Conservation (phyloP, 2,329 filamentous ascomycete species). For the Trichoderma endophyticum region DNA sequence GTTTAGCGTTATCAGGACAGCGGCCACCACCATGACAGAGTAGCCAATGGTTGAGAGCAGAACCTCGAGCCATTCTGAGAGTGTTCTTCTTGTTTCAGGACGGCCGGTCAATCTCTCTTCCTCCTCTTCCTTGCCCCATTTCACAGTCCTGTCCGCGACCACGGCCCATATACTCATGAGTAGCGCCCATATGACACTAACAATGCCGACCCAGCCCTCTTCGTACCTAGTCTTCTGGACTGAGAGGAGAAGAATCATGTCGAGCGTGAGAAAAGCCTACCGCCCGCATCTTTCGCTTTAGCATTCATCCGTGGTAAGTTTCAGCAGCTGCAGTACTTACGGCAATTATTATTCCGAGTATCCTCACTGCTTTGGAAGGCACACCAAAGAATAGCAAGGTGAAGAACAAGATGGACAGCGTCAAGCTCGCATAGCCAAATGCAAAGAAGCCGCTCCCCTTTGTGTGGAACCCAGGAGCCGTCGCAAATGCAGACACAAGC, state of each 20-base stretch:
- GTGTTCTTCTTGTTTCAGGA: conserved; percentile 75
- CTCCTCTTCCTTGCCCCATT: conserved; percentile 89
- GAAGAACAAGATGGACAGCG: conserved; percentile 71
- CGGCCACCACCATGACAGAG: conserved; percentile 62
- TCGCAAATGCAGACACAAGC: conserved; percentile 87
- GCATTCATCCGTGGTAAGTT: conserved; percentile 52
- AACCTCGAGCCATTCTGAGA: conserved; percentile 82
- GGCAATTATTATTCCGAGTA: conserved; percentile 67
- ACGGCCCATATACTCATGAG: conserved; percentile 78
- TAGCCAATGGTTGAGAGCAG: conserved; percentile 71
- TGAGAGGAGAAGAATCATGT: conserved; percentile 75
- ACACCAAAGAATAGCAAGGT: conserved; percentile 82
- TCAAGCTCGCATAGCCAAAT: conserved; percentile 78
- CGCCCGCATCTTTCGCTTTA: conserved; percentile 1
- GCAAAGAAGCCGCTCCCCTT: conserved; percentile 91
- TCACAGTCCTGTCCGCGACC: conserved; percentile 74
- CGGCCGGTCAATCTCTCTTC: conserved; percentile 90
- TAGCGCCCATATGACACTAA: conserved; percentile 76
- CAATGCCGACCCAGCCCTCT: conserved; percentile 89
- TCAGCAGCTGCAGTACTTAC: conserved; percentile 23
- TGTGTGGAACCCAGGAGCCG: conserved; percentile 79
- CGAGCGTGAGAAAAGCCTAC: conserved; percentile 45
- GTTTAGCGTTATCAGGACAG: conserved; percentile 73
- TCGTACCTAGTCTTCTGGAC: conserved; percentile 74
- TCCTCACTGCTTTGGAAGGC: conserved; percentile 74